Conservation (phyloP, 2,329 filamentous ascomycete genomes). For the Aspergillus neoniger region DNA sequence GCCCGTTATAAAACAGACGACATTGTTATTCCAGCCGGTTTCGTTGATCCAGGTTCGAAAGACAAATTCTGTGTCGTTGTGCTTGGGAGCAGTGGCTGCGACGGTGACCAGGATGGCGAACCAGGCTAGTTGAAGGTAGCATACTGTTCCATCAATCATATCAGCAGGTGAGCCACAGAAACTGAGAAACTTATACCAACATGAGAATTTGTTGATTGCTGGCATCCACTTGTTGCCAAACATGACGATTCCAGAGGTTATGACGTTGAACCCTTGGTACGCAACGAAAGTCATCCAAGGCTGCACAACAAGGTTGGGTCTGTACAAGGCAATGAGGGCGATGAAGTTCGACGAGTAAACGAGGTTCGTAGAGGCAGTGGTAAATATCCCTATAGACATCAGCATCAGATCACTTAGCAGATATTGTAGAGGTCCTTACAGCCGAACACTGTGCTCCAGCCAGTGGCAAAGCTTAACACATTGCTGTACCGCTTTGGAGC, state of each 20-base stretch:
- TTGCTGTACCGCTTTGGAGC: slow-evolving; percentile 45
- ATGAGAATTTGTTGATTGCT: slow-evolving; percentile 48
- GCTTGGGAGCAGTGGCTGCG: slow-evolving; percentile 48
- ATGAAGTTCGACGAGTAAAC: slow-evolving; percentile 48
- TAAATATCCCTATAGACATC: slow-evolving; percentile 46
- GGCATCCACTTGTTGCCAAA: slow-evolving; percentile 52
- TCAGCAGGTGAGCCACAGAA: not conserved
- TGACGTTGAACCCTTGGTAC: slow-evolving; percentile 42
- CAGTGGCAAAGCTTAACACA: slow-evolving; percentile 49
- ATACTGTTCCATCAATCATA: slow-evolving; percentile 26
- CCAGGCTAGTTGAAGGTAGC: slow-evolving; percentile 52
- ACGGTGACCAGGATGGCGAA: slow-evolving; percentile 53
- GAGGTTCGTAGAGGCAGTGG: slow-evolving; percentile 48
- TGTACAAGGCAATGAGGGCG: slow-evolving; percentile 47
- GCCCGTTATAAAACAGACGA: slow-evolving; percentile 54
- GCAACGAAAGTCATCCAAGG: slow-evolving; percentile 53
- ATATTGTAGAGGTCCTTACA: slow-evolving; percentile 25
- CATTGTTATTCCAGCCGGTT: slow-evolving; percentile 55
- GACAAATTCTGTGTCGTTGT: slow-evolving; percentile 52
- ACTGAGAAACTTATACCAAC: slow-evolving; percentile 19
- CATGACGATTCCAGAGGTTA: slow-evolving; percentile 50
- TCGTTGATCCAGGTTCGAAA: slow-evolving; percentile 57
- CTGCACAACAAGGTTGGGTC: slow-evolving; percentile 43
- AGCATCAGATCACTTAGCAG: not conserved
- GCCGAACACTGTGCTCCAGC: slow-evolving; percentile 48